These are phyloP conservation scores for Chaetomium globosum DNA, from an alignment of 2,329 filamentous ascomycete genomes.

Conservation along the genomic window DNA sequence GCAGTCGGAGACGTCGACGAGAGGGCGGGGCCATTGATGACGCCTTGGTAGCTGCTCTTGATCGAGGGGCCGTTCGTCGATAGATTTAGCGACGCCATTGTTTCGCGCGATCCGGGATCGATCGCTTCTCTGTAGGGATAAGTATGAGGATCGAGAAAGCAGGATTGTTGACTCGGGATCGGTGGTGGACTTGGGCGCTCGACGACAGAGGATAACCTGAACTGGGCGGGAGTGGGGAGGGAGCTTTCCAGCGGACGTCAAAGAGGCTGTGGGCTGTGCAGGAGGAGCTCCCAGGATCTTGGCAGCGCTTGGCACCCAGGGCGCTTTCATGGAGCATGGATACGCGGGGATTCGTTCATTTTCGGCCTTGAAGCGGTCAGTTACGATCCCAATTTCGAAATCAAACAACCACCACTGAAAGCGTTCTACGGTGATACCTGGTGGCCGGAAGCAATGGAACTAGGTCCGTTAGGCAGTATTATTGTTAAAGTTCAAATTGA, in stretches of 20 bases:
- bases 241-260: slow-evolving; percentile 27
- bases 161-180: background rate
- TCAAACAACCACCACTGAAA: background rate
- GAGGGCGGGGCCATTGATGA: slow-evolving; percentile 56
- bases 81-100: slow-evolving; percentile 78
- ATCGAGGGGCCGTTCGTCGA: slow-evolving; percentile 82
- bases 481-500: background rate
- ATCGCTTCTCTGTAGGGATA: background rate
- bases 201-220: slow-evolving; percentile 17
- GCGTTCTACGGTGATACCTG: background rate
- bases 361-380: background rate
- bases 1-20: slow-evolving; percentile 73
- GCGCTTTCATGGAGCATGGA: background rate
- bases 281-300: slow-evolving; percentile 18
- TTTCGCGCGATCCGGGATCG: slow-evolving; percentile 27
- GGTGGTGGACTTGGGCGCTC: background rate
- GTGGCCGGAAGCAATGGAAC: background rate
- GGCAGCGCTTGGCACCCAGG: slow-evolving; percentile 10
- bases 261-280: slow-evolving; percentile 28
- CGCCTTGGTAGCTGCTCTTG: slow-evolving; percentile 72
- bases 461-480: background rate
- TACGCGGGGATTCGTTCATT: background rate
- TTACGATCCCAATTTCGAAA: background rate
- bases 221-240: slow-evolving; percentile 24
- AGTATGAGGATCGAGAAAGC: background rate